Evolutionary conservation across 306 rosid genomes (phyloP), one percentile per base, ranked within the genome.

Genomic region (Pachyrhizus erosus): DNA sequence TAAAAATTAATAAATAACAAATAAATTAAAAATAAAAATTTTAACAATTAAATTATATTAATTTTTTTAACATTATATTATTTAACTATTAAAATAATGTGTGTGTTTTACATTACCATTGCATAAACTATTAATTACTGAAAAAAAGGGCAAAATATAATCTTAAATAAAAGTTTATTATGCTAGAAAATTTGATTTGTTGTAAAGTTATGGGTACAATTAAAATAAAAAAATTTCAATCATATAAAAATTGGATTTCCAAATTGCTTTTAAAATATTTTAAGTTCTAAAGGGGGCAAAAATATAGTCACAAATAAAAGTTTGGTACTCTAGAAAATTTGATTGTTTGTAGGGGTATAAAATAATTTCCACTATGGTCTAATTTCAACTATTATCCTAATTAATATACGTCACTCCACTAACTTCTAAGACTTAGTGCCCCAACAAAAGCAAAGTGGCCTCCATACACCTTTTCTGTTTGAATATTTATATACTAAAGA

Each of bases 391-490:
- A 85, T 80, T 80, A 83, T 80, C 83, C 71, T 81, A 46, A 84
- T 76, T 86, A 79, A 51, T 70, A 46, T 69, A 77, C 49, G 81
- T 39, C 49, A 78, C 67, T 79, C 93, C 94, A 91, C 96, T 89
- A 79, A 86, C 87, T 84, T 76, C 18, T 49, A 75, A 84, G 89
- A 88, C 88, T 84, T 90, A 80, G 92, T 89, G 98, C 90, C 86
- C 90, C 97, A 88, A 91, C 98, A 88, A 88, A 77, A 81, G 88
- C 87, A 90, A 91, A 90, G 96, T 81, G 94, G 93, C 78, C 84
- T 85, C 62, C 78, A 62, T 89, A 9, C 77, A 80, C 80, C 91
- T 89, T 91, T 90, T 77, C 42, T 39, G 54, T 79, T 85, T 83
- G 73, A 91, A 84, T 89, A 84, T 88, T 84, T 64, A 20, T 65